A percentile compares a stretch with the other conserved stretches of the same genome.
These are phyloP conservation scores for Diophrys appendiculata DNA, from an alignment of 73 alveolate species.

Conservation along the genomic window DNA sequence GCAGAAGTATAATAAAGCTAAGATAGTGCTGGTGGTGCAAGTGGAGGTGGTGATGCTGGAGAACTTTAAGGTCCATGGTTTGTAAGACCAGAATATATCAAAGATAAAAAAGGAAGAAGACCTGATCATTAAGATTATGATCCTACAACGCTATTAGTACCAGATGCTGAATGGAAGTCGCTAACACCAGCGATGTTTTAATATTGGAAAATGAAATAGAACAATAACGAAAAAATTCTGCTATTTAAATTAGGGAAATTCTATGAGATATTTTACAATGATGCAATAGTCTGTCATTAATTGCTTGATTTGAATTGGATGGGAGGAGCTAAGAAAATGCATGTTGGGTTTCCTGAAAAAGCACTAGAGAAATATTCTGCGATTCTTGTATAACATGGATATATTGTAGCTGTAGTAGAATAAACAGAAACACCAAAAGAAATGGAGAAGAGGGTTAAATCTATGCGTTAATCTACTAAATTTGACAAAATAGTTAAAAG, in stretches of 20 bases:
- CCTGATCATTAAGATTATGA: constrained; percentile 74
- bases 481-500: constrained; percentile 71
- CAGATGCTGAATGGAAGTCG: constrained; percentile 53
- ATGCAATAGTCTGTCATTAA: constrained; percentile 72
- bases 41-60: too few species aligned
- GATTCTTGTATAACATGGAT: constrained; percentile 77
- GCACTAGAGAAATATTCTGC: constrained; percentile 77
- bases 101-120: constrained; percentile 60
- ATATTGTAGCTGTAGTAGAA: constrained; percentile 90
- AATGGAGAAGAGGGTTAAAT: constrained; percentile 69
- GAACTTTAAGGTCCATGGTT: too few species aligned
- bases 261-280: constrained; percentile 76
- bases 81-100: constrained; percentile 32
- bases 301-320: constrained; percentile 80
- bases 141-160: constrained; percentile 76
- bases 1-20: too few species aligned
- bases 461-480: too few species aligned
- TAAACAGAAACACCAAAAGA: constrained; percentile 89
- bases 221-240: constrained; percentile 73
- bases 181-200: constrained; percentile 77
- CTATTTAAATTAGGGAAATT: constrained; percentile 84
- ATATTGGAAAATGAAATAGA: constrained; percentile 77
- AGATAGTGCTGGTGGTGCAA: too few species aligned
- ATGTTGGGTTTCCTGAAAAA: constrained; percentile 93
- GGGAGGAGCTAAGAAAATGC: constrained; percentile 71